Conservation (phyloP, 495 filamentous ascomycete species). For the Penicillium goetzii region DNA sequence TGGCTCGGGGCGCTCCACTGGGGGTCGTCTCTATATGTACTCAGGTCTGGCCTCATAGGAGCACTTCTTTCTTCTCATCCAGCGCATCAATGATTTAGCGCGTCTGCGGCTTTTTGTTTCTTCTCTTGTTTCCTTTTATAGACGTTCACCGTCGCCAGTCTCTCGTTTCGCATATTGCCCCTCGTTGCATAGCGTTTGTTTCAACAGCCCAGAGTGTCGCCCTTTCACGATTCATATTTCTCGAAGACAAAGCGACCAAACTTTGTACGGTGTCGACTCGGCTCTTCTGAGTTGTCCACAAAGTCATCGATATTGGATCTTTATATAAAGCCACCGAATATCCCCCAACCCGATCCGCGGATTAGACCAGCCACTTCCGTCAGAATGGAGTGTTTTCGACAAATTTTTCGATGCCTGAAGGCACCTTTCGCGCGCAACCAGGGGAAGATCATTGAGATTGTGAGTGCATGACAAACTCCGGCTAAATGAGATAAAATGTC, state of each 20-base stretch:
- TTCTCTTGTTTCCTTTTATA: slow-evolving; percentile 33
- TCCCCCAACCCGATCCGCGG: neutral
- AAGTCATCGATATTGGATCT: slow-evolving; percentile 10
- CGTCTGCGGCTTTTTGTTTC: slow-evolving; percentile 23
- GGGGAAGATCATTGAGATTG: slow-evolving; percentile 43
- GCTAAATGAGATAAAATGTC: neutral
- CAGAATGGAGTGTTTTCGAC: slow-evolving; percentile 48
- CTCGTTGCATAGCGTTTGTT: slow-evolving; percentile 33
- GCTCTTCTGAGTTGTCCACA: neutral
- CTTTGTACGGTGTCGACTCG: neutral
- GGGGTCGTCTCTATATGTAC: slow-evolving; percentile 30
- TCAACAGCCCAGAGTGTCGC: slow-evolving; percentile 21
- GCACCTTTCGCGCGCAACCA: slow-evolving; percentile 39
- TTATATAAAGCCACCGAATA: slow-evolving; percentile 18
- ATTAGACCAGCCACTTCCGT: slow-evolving; percentile 3
- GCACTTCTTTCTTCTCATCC: slow-evolving; percentile 1
- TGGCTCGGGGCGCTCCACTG: slow-evolving; percentile 13
- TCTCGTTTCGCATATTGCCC: slow-evolving; percentile 35
- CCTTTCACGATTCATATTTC: slow-evolving; percentile 16
- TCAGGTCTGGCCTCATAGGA: neutral
- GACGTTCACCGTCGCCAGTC: slow-evolving; percentile 25
- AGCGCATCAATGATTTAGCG: slow-evolving; percentile 36
- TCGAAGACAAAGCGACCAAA: slow-evolving; percentile 3
- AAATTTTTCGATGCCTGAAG: slow-evolving; percentile 44
- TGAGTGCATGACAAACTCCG: slow-evolving; percentile 24